A percentile compares a stretch with the other conserved stretches of the same genome.
Conservation (phyloP, 352 stramenopile species). For the Phytophthora cryptogea region DNA sequence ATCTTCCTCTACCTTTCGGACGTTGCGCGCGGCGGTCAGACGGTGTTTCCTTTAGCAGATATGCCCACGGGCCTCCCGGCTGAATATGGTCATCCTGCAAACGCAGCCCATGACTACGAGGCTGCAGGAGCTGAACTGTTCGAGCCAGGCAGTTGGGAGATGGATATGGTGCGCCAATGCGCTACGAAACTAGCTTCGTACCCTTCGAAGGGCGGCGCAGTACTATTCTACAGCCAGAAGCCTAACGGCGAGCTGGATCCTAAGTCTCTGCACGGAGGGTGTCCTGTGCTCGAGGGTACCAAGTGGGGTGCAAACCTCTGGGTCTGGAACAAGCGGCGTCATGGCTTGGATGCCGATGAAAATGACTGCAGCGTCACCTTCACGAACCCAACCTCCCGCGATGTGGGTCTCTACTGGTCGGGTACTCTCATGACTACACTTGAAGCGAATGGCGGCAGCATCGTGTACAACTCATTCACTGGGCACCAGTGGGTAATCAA, state of each 20-base stretch:
- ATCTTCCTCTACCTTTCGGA: conserved; percentile 88
- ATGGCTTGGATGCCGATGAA: conserved; percentile 52
- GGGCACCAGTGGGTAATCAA: conserved; percentile 77
- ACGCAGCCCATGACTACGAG: conserved; percentile 47
- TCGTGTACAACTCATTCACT: conserved; percentile 67
- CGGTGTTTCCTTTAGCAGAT: conserved; percentile 76
- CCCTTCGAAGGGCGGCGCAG: conserved; percentile 87
- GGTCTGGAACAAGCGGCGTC: conserved; percentile 94
- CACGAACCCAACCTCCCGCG: conserved; percentile 59
- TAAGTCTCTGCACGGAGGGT: conserved; percentile 91
- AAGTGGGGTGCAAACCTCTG: conserved; percentile 98
- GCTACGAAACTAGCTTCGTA: conserved; percentile 79
- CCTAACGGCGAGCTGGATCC: conserved; percentile 92
- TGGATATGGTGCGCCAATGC: conserved; percentile 81
- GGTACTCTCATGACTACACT: conserved; percentile 74
- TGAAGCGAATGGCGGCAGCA: conserved; percentile 39
- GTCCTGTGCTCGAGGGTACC: conserved; percentile 92
- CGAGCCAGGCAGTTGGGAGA: conserved; percentile 65
- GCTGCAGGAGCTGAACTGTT: conserved; percentile 59
- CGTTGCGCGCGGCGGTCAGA: conserved; percentile 78
- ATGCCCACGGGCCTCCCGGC: conserved; percentile 72
- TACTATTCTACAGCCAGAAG: conserved; percentile 98
- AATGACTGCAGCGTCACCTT: conserved; percentile 66
- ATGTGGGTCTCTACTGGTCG: conserved; percentile 71
- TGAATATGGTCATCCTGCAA: conserved; percentile 55